Conservation (phyloP, 257 asterid species). For the Solanum arcanum region DNA sequence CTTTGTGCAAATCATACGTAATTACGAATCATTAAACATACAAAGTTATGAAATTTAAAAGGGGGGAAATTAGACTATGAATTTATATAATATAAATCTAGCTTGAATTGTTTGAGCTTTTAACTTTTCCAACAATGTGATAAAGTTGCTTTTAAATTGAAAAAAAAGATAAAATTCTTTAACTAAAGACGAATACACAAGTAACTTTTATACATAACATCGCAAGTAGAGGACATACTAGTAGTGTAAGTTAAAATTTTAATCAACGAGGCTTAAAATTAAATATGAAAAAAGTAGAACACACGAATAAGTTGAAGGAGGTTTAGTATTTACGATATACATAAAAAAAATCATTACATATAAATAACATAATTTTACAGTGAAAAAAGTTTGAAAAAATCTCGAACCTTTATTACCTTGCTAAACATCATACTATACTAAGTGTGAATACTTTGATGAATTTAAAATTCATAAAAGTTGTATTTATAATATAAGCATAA, state of each 20-base stretch:
- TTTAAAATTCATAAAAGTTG: too few species aligned
- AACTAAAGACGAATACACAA: not conserved
- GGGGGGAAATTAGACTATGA: not conserved
- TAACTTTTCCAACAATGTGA: not conserved
- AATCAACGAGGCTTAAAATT: too few species aligned
- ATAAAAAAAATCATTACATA: too few species aligned
- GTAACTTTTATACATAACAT: not conserved
- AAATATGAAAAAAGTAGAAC: too few species aligned
- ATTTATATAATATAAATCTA: not conserved
- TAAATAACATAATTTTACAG: too few species aligned
- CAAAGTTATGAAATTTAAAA: not conserved
- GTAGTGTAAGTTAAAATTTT: too few species aligned
- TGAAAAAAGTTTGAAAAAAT: too few species aligned
- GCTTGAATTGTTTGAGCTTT: not conserved
- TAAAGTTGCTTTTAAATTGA: not conserved
- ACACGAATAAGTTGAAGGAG: too few species aligned
- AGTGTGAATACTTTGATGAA: not conserved
- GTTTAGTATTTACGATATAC: too few species aligned
- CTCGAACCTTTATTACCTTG: too few species aligned
- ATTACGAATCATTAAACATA: not conserved
- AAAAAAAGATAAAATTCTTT: not conserved
- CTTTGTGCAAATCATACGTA: not conserved
- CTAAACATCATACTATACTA: not conserved
- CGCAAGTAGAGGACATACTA: not conserved
- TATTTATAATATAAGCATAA: too few species aligned